Evolutionary conservation across 176 grass and related monocot genomes (phyloP), one percentile per base, ranked within the genome.

Genomic region (Metroxylon sagu): DNA sequence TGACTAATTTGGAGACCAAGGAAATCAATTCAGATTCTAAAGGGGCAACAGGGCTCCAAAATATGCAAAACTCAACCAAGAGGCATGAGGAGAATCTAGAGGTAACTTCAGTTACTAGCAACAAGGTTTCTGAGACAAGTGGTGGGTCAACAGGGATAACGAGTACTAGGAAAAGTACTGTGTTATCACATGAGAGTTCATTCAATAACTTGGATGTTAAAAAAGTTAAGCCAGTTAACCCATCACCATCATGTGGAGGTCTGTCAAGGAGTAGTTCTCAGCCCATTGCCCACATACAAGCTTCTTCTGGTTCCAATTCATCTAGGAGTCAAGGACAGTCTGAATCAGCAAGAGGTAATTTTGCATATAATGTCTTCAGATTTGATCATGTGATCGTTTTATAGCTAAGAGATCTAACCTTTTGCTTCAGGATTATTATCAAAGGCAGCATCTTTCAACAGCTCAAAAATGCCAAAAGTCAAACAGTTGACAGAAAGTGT

Each of bases 381-480:
- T 62, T 5, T 18, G 12, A 57, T 28, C 23, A 23, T 23, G 4
- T 75, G 54, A 76, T 59, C 48, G 17, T 49, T 58, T 17, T 14
- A 72, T 63, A 54, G 29, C 26, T 68, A 56, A 64, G 30, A 28
- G 55, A 70, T 61, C 53, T 68, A 60, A 25, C 16, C 6, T 55
- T 35, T 71, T 72, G 51, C 16, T 76, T 62, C 69, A 98, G 93
- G 87, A 73, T 57, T 61, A 66, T 49, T 92, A 52, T 83, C 73
- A 6, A 98, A 85, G 74, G 85, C 84, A 7, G 64, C 62, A 60
- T 92, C 87, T 60, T 92, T 91, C 74, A 98, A 98, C 60, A 90
- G 71, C 61, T 88, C 84, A 60, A 98, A 92, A 69, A 67, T 85
- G 30, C 84, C 87, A 29, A 98, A 92, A 69, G 93, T 98, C 62